Evolutionary conservation across 2,329 filamentous ascomycete genomes (phyloP), one percentile per base, ranked within the genome.

Genomic region (Claviceps digitariae): DNA sequence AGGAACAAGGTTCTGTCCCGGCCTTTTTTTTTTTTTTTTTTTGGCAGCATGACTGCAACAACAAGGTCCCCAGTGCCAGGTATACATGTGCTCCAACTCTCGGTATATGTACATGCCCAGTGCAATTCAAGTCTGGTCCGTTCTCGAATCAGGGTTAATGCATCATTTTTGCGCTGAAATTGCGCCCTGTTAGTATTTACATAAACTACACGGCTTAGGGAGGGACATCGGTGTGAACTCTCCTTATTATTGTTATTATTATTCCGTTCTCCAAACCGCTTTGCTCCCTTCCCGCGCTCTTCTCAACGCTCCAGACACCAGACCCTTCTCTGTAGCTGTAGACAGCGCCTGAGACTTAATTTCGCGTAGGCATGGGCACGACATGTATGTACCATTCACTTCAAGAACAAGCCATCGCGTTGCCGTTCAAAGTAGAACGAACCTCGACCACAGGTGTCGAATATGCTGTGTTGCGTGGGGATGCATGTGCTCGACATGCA

Each of bases 401-500:
- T 9, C 31, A 51, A 23, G n/a, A 15, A 8, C 8, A 27, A 10
- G 29, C 50, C 50, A n/a, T 29, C 34, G 21, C 43, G 34, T 20
- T 38, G 31, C 45, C 8, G 23, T 29, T 31, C 31, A 29, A 13
- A 29, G 17, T 9, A 21, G 48, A 50, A 29, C 9, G 27, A 29
- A 29, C 27, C 23, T 21, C 44, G 41, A 31, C 34, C 51, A 52
- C 45, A 48, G 17, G 5, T 27, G n/a, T 34, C 29, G 29, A 46
- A 52, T n/a, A 41, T 31, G 17, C 21, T 29, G 50, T 52, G 50
- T 31, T 12, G 41, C 50, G 43, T 29, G 17, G 17, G 21, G 21
- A 52, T 36, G 43, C 40, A 52, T 46, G 27, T 44, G 27, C 50
- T 47, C 15, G 36, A 48, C n/a, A 48, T 52, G 51, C 44, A 52